phyloP scores from a whole-genome alignment of 176 grass and related monocot species.

The Poa annua region DNA sequence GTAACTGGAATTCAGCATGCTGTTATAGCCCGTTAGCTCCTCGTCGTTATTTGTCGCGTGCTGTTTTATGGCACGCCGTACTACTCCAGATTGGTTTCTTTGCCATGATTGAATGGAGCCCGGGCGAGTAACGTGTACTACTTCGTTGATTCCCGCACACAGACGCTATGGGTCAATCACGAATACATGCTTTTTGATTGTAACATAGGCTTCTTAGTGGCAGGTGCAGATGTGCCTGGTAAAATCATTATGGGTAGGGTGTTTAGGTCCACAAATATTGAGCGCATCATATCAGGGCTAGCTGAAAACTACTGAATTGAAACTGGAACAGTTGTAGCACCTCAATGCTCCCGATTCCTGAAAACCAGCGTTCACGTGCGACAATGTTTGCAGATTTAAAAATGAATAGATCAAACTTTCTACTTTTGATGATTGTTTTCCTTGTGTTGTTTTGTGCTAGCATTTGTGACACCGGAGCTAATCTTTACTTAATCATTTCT shows the following conservation, averaged over 20 bases:
- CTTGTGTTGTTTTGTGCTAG: conserved; percentile 2
- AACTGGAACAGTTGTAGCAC: background rate
- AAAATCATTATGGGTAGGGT: background rate
- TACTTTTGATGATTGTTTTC: background rate
- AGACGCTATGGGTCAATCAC: conserved; percentile 7
- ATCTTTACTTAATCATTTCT: background rate
- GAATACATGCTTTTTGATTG: background rate
- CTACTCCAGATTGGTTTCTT: background rate
- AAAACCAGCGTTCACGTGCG: background rate
- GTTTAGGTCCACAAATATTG: background rate
- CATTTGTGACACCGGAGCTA: background rate
- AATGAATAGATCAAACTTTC: background rate
- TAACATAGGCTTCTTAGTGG: background rate
- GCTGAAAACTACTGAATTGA: background rate
- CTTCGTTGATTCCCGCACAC: background rate
- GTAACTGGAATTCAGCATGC: background rate
- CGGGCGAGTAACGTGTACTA: background rate
- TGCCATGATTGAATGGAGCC: conserved; percentile 9
- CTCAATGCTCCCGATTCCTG: background rate
- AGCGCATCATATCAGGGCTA: background rate
- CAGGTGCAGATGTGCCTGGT: background rate
- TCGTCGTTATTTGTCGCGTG: conserved; percentile 21
- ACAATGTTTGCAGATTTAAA: background rate
- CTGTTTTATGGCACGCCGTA: background rate
- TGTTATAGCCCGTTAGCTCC: background rate